Percentiles rank a stretch among this genome's conserved stretches.
These are phyloP conservation scores for Penicillium longicatenatum DNA, from an alignment of 495 filamentous ascomycete genomes.

Conservation along the genomic window DNA sequence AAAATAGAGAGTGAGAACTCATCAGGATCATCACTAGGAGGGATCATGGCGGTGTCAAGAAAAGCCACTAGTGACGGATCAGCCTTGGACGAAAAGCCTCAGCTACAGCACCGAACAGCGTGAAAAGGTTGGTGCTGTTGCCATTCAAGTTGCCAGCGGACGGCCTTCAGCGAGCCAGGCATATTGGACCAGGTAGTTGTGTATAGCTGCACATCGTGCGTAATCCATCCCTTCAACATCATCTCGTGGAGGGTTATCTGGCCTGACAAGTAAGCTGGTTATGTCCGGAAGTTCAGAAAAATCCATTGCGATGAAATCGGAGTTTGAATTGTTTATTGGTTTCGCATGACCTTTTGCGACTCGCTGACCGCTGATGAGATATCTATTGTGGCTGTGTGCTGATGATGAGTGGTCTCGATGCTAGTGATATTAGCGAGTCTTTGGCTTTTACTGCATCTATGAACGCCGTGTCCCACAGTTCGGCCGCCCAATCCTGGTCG, in stretches of 20 bases:
- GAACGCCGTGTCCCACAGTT: no score
- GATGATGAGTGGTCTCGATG: no score
- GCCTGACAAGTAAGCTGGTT: constrained; percentile 15
- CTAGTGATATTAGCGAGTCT: no score
- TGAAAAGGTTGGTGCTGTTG: constrained; percentile 20
- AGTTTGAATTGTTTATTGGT: background rate
- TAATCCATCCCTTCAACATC: constrained; percentile 20
- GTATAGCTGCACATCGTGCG: constrained; percentile 19
- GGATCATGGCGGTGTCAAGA: constrained; percentile 13
- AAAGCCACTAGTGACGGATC: constrained; percentile 16
- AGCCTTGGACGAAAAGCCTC: constrained; percentile 18
- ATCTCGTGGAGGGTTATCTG: constrained; percentile 23
- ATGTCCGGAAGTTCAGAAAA: constrained; percentile 21
- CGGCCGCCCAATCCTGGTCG: no score
- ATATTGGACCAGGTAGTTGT: constrained; percentile 21
- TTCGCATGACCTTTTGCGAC: no score
- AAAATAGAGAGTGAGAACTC: constrained; percentile 17
- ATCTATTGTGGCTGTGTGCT: no score
- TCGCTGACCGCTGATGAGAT: no score
- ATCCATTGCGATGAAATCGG: constrained; percentile 15
- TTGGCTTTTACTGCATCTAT: no score
- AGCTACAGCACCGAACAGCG: constrained; percentile 11
- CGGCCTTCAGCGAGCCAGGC: constrained; percentile 21
- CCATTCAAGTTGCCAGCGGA: constrained; percentile 17
- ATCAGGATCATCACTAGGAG: constrained; percentile 13